Conservation (phyloP, 371 early-diverging fungal species). For the Mortierella sp. region DNA sequence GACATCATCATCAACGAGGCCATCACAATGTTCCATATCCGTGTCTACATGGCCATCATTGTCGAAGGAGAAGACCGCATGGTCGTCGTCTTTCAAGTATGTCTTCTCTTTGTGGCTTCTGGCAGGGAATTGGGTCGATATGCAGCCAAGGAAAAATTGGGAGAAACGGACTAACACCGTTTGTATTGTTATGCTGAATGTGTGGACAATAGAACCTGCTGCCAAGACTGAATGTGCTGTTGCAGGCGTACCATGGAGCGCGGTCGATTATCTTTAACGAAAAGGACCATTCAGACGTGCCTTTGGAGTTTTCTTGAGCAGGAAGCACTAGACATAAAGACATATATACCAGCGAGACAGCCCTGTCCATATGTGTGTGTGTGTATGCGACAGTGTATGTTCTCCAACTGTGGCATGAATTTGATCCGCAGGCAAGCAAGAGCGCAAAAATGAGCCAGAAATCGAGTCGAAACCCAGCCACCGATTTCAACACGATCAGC, state of each 20-base stretch:
- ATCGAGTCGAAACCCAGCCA: constrained; percentile 1
- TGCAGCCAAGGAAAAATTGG: too few relatives aligned
- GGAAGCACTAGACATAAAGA: not conserved
- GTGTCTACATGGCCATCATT: constrained; percentile 80
- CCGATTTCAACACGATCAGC: not conserved
- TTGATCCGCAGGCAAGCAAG: too few relatives aligned
- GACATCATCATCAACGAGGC: constrained; percentile 84
- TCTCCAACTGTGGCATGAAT: too few relatives aligned
- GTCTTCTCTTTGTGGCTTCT: not conserved
- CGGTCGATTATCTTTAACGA: constrained; percentile 67
- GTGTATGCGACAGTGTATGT: not conserved
- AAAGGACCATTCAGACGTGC: constrained; percentile 49
- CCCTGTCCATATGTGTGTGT: not conserved
- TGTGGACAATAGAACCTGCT: constrained; percentile 62
- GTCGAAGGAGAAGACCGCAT: constrained; percentile 72
- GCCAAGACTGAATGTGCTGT: constrained; percentile 64
- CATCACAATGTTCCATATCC: constrained; percentile 81
- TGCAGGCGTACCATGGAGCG: constrained; percentile 70
- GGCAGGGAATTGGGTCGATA: too few relatives aligned
- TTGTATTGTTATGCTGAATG: not conserved
- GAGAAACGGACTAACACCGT: not conserved
- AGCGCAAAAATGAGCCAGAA: too few relatives aligned
- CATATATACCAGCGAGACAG: not conserved
- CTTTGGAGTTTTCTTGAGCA: constrained; percentile 33
- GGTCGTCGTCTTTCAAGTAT: constrained; percentile 80